Conservation (phyloP, 495 filamentous ascomycete species). For the Aspergillus sclerotioniger region DNA sequence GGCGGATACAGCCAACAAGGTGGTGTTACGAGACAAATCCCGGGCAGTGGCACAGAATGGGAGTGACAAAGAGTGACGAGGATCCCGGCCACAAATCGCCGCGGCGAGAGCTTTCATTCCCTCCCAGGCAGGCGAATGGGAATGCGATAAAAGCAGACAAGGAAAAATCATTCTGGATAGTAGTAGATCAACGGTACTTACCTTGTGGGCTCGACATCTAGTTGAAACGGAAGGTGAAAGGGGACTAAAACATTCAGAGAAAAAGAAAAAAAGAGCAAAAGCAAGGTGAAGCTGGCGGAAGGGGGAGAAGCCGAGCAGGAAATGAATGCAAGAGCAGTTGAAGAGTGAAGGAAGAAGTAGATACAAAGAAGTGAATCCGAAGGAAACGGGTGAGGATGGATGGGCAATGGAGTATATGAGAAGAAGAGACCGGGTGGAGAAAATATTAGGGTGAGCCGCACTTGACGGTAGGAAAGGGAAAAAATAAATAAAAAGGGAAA, state of each 20-base stretch:
- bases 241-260: slow-evolving; percentile 8
- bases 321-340: not conserved
- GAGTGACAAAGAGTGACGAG: not conserved
- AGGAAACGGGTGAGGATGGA: not conserved
- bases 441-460: slow-evolving; percentile 10
- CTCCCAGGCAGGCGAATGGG: not conserved
- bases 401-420: slow-evolving; percentile 11
- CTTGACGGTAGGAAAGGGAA: slow-evolving; percentile 9
- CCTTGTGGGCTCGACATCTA: slow-evolving; percentile 25
- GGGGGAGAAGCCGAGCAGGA: not conserved
- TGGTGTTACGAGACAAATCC: slow-evolving; percentile 7
- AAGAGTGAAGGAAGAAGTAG: slow-evolving; percentile 1
- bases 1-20: slow-evolving; percentile 7
- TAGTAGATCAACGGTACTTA: slow-evolving; percentile 9
- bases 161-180: not conserved
- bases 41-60: not conserved
- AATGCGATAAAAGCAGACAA: slow-evolving; percentile 16
- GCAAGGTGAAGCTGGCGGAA: not conserved
- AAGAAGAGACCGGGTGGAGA: slow-evolving; percentile 2
- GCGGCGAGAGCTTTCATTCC: not conserved
- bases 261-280: slow-evolving; percentile 11
- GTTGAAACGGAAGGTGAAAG: not conserved
- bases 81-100: not conserved
- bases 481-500: slow-evolving; percentile 7
- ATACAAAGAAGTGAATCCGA: slow-evolving; percentile 7